Base-by-base conservation (phyloP, 2,329 filamentous ascomycete genomes). In the Thyridium curvatum region DNA sequence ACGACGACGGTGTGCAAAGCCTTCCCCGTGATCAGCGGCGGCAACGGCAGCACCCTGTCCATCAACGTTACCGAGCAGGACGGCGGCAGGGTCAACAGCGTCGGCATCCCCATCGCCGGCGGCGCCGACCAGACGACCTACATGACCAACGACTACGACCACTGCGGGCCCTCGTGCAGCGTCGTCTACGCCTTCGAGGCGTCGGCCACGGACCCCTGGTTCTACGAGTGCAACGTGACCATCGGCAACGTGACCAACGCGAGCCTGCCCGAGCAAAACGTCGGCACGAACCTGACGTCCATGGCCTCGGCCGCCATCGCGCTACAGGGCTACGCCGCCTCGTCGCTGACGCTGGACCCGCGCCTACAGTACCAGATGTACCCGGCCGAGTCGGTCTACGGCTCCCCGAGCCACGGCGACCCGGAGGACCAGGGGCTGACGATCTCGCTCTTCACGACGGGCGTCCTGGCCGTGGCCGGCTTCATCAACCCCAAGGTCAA, bases 191-290 rank as follows among this genome's bases (percentile, higher is more conserved):
- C 55, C 3, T 63, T 69, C 13, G 65, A 69, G 41, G 53, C 63
- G 2, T 63, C 58, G 1, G 16, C 38, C 13, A 52, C 41, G 2
- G 39, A 56, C 4, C 52, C 64, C 0, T 69, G 63, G 63, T 66
- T 57, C 40, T 69, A 69, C 47, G 42, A 38, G 12, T 69, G 66
- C 50, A 60, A 65, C 37, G 52, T 65, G 13, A 61, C 54, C 1
- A 36, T 68, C 4, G 51, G 50, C 1, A 15, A 45, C 3, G 64
- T 65, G 2, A 29, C 34, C 33, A 42, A 41, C 16, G 40, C 34
- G 16, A 37, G 28, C 8, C 32, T 30, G 18, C 40, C 41, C 6
- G 38, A 38, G 15, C 34, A 44, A 8, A 39, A 47, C 1, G 51
- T 67, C 14, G 60, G 61, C 26, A 46, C 51, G 32, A 43, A 55